Base-by-base conservation (phyloP, 2,329 filamentous ascomycete species). In the Apiospora aurea region DNA sequence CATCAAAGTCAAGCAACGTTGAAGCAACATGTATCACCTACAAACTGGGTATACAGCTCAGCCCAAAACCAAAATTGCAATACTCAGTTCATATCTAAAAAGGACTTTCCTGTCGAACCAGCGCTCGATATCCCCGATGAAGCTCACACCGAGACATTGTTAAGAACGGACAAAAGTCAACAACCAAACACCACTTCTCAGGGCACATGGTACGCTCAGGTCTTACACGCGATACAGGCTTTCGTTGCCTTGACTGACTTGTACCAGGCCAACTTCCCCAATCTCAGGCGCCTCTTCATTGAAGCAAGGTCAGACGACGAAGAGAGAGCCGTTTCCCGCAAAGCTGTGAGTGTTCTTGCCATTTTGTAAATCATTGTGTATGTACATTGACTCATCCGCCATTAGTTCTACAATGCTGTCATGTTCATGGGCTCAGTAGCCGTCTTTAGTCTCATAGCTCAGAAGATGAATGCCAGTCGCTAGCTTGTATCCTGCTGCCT, bases 351-450 rank as follows among this genome's bases (percentile, higher is more conserved):
- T 83, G 24, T 11, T 18, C 11, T 8, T 41, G 57, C 10, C 57
- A 64, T 41, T 72, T 29, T 13, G 16, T 38, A 64, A 34, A 18
- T 24, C 29, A 14, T 24, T n/a, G 57, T n/a, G n/a, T n/a, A 64
- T 41, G 57, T 64, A 41, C 57, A 71, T 67, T 67, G 53, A 69
- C 69, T 38, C 71, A 61, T 29, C 3, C 5, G 70, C 72, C 64
- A 71, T 74, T 78, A 97, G 96, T 99, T 99, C 82, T 99, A 99
- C 84, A 98, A 99, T 79, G 90, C 97, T 0, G 95, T 98, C 0
- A 86, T 98, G 2, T 99, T 98, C 85, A 96, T 99, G 87, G 96
- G 95, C 34, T 98, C 96, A 0, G 93, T 99, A 34, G 95, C 96
- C 10, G 91, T 97, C 73, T 98, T 98, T 85, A 97, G 96, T 81